A percentile compares a stretch with the other conserved stretches of the same genome.
Conservation (phyloP, 768 basidiomycete species). For the Suillus occidentalis region DNA sequence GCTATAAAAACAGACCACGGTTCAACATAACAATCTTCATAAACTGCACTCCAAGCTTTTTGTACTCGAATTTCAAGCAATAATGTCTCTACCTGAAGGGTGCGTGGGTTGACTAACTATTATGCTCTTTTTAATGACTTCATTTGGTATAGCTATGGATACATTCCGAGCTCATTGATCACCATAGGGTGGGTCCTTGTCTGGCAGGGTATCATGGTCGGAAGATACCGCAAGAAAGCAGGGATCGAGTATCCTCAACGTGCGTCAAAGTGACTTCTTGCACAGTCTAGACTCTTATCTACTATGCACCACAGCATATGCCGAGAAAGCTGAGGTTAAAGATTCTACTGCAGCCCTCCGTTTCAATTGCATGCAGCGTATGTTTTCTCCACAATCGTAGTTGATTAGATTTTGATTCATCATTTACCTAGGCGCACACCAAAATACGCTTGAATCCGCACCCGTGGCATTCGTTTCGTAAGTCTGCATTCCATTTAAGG, state of each 20-base stretch:
- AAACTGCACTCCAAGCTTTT: conserved; percentile 7
- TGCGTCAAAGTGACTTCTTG: conserved; percentile 29
- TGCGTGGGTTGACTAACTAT: background rate
- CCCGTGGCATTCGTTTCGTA: conserved; percentile 47
- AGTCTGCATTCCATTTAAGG: conserved; percentile 15
- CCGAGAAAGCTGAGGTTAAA: conserved; percentile 60
- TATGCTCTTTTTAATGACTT: background rate
- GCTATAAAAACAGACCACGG: background rate
- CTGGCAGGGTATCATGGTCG: conserved; percentile 50
- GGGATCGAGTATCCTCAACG: conserved; percentile 68
- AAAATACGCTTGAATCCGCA: conserved; percentile 50
- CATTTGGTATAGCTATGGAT: conserved; percentile 43
- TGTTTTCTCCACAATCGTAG: conserved; percentile 16
- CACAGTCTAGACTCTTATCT: background rate
- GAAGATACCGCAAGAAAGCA: conserved; percentile 47
- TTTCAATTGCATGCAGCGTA: conserved; percentile 77
- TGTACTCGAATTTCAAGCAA: conserved; percentile 29
- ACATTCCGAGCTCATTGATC: conserved; percentile 55
- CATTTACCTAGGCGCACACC: conserved; percentile 56
- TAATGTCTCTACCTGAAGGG: background rate
- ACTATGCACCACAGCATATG: conserved; percentile 52
- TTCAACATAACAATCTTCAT: background rate
- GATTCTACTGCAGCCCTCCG: conserved; percentile 48
- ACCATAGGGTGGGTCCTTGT: conserved; percentile 51
- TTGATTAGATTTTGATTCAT: background rate